Base-by-base conservation (phyloP, 2,329 filamentous ascomycete genomes). In the Periglandula ipomoeae region DNA sequence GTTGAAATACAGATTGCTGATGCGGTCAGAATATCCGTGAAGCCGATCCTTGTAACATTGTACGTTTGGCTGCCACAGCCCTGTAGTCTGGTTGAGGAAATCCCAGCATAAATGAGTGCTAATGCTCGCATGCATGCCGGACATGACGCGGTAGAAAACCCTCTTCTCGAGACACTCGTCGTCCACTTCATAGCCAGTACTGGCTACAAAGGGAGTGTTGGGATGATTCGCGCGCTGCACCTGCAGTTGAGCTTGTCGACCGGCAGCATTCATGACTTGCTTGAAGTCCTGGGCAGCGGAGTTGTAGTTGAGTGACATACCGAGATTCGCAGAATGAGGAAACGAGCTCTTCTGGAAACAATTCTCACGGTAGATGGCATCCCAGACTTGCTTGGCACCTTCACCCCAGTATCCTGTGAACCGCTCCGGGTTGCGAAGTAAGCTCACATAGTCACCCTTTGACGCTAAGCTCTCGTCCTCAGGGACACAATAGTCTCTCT, bases 1-100 rank as follows among this genome's bases (percentile, higher is more conserved):
- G 78, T 98, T 97, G 74, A 98, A 98, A 73, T 98, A 98, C 44
- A 98, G 76, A 67, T 98, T 98, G 57, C 90, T 93, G 61, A 98
- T 87, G 52, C 91, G 86, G 57, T 98, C 93, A 0, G 91, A 89
- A 63, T 87, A 81, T 20, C 76, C 74, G 66, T 95, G 87, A 15
- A 98, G 78, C n/a, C 93, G 82, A 30, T 82, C 72, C 62, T 87
- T 82, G 75, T 95, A 98, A 74, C 93, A 98, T 54, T 82, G 74
- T 47, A 95, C 66, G 60, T 98, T 98, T 22, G 89, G 90, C 44
- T 84, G 81, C 93, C 93, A 98, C 67, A 89, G 71, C 50, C 93
- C 93, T 0, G 91, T 96, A 2, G 86, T 89, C 70, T 96, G 89
- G 68, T 98, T 96, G 54, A 97, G 73, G 60, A 93, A 95, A 60